These are phyloP conservation scores for Pichia heedii DNA, from an alignment of 805 yeast genomes.

Conservation along the genomic window DNA sequence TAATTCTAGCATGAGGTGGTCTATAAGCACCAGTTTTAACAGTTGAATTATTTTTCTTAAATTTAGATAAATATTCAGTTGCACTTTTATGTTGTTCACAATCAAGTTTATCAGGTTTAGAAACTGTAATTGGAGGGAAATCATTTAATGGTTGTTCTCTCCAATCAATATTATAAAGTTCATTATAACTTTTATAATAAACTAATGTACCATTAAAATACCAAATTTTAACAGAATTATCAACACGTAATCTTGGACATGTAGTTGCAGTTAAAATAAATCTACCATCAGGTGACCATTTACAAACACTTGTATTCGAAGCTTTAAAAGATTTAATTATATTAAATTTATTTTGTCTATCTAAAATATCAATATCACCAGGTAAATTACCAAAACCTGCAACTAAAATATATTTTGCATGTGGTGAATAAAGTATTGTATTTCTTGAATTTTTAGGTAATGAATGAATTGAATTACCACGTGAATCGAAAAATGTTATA, in stretches of 20 bases:
- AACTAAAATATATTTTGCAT: slow-evolving; percentile 80
- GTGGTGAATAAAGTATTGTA: slow-evolving; percentile 87
- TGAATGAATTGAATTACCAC: slow-evolving; percentile 80
- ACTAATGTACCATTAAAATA: slow-evolving; percentile 79
- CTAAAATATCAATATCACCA: slow-evolving; percentile 92
- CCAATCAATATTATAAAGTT: slow-evolving; percentile 79
- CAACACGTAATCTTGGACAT: slow-evolving; percentile 93
- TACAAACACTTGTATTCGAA: slow-evolving; percentile 89
- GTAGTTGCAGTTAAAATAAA: slow-evolving; percentile 92
- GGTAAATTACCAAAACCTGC: slow-evolving; percentile 98
- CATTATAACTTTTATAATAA: slow-evolving; percentile 70
- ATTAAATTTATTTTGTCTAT: slow-evolving; percentile 76
- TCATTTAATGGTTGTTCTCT: slow-evolving; percentile 49
- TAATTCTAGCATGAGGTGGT: slow-evolving; percentile 81
- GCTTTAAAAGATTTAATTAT: slow-evolving; percentile 82
- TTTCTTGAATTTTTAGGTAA: slow-evolving; percentile 84
- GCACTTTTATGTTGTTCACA: slow-evolving; percentile 73
- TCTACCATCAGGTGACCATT: slow-evolving; percentile 97
- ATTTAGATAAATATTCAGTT: slow-evolving; percentile 41
- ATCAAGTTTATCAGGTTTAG: slow-evolving; percentile 30
- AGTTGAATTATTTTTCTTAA: slow-evolving; percentile 16
- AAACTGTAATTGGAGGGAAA: slow-evolving; percentile 46
- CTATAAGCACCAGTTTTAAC: slow-evolving; percentile 86
- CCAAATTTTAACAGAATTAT: slow-evolving; percentile 91
- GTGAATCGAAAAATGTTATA: slow-evolving; percentile 87